A percentile compares a stretch with the other conserved stretches of the same genome.
phyloP scores from a whole-genome alignment of 2,329 filamentous ascomycete genomes.

The Aspergillus terreus region DNA sequence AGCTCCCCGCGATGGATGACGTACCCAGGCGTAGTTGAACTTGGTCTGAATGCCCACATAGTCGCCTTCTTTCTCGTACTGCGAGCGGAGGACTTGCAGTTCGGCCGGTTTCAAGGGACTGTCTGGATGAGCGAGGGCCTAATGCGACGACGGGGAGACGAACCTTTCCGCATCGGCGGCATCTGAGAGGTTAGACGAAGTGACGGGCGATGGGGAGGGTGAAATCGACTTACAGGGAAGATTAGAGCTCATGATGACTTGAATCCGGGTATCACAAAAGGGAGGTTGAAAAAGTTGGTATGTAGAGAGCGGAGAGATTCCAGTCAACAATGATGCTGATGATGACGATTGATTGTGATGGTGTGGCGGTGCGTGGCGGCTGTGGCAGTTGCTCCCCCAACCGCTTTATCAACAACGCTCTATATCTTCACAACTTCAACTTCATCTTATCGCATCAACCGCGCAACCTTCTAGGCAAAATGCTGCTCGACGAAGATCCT shows the following conservation, averaged over 20 bases:
- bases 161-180: constrained; percentile 96
- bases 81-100: constrained; percentile 83
- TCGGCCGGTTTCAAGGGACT: constrained; percentile 89
- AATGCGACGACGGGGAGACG: constrained; percentile 20
- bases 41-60: constrained; percentile 97
- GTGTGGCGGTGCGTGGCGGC: constrained; percentile 8
- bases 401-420: constrained; percentile 19
- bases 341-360: no score
- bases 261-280: background rate
- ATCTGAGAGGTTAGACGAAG: constrained; percentile 55
- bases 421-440: constrained; percentile 1
- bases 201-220: background rate
- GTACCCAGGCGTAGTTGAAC: constrained; percentile 99
- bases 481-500: constrained; percentile 93
- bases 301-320: background rate
- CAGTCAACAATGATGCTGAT: no score
- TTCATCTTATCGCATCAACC: constrained; percentile 7
- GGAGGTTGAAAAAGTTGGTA: background rate
- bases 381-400: constrained; percentile 41
- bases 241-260: constrained; percentile 41
- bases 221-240: constrained; percentile 46
- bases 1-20: constrained; percentile 15
- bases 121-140: constrained; percentile 1
- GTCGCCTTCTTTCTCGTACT: constrained; percentile 96
- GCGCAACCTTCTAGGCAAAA: constrained; percentile 47